Evolutionary conservation across 371 early-diverging fungal genomes (phyloP).

Genomic region (Capillidium heterosporum): DNA sequence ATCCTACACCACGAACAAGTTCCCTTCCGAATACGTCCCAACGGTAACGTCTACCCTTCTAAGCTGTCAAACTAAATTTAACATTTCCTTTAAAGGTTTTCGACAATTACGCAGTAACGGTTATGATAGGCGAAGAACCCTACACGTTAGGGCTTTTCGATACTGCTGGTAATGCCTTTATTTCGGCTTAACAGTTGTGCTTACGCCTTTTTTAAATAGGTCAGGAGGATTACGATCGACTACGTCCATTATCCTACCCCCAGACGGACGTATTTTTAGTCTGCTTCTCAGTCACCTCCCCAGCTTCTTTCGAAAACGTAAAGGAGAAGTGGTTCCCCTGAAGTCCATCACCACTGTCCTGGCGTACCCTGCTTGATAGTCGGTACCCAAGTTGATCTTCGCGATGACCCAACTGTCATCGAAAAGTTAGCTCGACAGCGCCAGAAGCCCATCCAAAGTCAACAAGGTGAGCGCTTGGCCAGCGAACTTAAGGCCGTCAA

Average conservation of each 20-base stretch:
- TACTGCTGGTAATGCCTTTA: constrained; percentile 89
- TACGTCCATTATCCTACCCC: constrained; percentile 90
- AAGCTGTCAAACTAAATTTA: neutral
- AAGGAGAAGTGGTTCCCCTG: constrained; percentile 46
- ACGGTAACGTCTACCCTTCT: constrained; percentile 40
- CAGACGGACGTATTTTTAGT: constrained; percentile 88
- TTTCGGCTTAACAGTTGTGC: neutral
- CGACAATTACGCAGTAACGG: constrained; percentile 97
- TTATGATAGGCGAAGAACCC: constrained; percentile 91
- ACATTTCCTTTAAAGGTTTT: constrained; percentile 45
- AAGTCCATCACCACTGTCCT: constrained; percentile 93
- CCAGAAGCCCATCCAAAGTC: constrained; percentile 62
- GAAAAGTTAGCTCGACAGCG: constrained; percentile 68
- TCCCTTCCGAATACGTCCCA: constrained; percentile 95
- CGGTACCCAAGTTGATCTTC: constrained; percentile 90
- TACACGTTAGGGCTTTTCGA: constrained; percentile 88
- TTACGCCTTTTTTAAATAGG: constrained; percentile 19
- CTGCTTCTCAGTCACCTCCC: constrained; percentile 90
- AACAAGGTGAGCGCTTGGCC: constrained; percentile 73
- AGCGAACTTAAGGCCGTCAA: constrained; percentile 82
- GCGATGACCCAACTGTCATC: constrained; percentile 65
- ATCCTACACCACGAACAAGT: constrained; percentile 96
- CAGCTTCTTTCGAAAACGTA: constrained; percentile 85
- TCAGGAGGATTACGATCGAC: constrained; percentile 95
- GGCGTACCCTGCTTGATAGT: constrained; percentile 93